phyloP scores from a whole-genome alignment of 371 early-diverging fungal genomes.

The Parasitella parasitica region DNA sequence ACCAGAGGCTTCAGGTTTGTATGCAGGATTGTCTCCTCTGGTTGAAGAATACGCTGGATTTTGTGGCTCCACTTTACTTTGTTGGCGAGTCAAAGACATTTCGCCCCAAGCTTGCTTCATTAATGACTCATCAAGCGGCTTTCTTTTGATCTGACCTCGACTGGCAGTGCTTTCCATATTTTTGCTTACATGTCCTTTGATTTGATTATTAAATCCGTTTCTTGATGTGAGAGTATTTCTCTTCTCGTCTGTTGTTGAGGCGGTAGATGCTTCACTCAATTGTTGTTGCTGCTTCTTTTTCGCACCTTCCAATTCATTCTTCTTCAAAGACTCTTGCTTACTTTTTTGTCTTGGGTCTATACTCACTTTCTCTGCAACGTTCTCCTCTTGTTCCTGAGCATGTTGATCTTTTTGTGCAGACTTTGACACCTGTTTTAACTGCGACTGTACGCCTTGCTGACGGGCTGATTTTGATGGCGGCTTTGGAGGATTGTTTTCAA shows the following conservation, averaged over 20 bases:
- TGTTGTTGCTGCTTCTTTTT: not conserved
- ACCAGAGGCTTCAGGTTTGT: constrained; percentile 10
- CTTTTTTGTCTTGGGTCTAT: not conserved
- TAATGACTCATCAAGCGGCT: constrained; percentile 30
- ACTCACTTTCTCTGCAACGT: not conserved
- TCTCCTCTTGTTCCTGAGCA: not conserved
- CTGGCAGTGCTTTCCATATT: constrained; percentile 21
- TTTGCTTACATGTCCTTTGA: constrained; percentile 6
- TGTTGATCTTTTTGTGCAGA: not conserved
- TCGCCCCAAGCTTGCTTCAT: constrained; percentile 17
- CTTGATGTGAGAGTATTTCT: not conserved
- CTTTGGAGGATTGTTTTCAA: not conserved
- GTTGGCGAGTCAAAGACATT: constrained; percentile 11
- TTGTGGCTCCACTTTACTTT: not conserved
- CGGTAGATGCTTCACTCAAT: not conserved
- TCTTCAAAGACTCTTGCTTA: not conserved
- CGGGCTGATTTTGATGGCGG: constrained; percentile 4
- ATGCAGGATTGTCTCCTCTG: not conserved
- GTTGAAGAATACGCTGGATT: not conserved
- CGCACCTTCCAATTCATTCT: not conserved
- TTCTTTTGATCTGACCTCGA: constrained; percentile 32
- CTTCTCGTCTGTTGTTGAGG: not conserved
- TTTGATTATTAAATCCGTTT: not conserved
- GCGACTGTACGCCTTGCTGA: not conserved
- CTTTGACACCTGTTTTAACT: not conserved